phyloP scores from a whole-genome alignment of 2,329 filamentous ascomycete genomes.

The Cryphonectria parasitica region DNA sequence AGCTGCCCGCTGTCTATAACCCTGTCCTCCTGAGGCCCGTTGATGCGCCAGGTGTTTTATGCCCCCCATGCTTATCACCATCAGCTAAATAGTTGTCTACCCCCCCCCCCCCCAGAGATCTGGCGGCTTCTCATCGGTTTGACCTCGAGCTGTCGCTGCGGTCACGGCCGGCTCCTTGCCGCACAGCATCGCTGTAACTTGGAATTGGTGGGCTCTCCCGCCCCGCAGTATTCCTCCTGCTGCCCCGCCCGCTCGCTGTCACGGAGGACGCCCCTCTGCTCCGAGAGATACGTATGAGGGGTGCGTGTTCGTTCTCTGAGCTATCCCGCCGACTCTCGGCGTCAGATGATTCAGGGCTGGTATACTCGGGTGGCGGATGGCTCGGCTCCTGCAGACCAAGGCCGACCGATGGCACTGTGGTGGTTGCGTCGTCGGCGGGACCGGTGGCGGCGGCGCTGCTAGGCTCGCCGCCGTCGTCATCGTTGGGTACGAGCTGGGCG shows the following conservation, averaged over 20 bases:
- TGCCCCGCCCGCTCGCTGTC: constrained; percentile 38
- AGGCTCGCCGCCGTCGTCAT: constrained; percentile 75
- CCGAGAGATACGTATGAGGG: constrained; percentile 55
- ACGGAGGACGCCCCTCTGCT: constrained; percentile 55
- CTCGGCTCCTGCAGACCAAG: constrained; percentile 58
- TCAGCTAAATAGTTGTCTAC: too few species aligned
- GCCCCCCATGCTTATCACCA: too few species aligned
- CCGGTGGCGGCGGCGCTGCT: constrained; percentile 50
- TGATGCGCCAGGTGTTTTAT: not conserved
- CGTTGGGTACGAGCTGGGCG: constrained; percentile 75
- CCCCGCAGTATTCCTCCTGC: constrained; percentile 33
- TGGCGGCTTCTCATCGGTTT: constrained; percentile 20
- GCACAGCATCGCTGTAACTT: constrained; percentile 77
- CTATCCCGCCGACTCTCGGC: constrained; percentile 60
- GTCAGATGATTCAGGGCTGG: constrained; percentile 66
- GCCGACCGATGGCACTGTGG: constrained; percentile 43
- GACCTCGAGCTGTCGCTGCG: constrained; percentile 47
- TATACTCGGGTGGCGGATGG: constrained; percentile 72
- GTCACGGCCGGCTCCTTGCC: constrained; percentile 54
- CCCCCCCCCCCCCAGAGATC: not conserved
- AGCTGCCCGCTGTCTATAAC: not conserved
- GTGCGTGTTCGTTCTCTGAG: constrained; percentile 59
- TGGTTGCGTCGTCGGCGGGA: constrained; percentile 38
- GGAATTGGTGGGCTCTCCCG: constrained; percentile 70
- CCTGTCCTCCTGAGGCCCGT: not conserved